Evolutionary conservation across 2,329 filamentous ascomycete species (phyloP).

Genomic region (Teratosphaeria zuluensis): DNA sequence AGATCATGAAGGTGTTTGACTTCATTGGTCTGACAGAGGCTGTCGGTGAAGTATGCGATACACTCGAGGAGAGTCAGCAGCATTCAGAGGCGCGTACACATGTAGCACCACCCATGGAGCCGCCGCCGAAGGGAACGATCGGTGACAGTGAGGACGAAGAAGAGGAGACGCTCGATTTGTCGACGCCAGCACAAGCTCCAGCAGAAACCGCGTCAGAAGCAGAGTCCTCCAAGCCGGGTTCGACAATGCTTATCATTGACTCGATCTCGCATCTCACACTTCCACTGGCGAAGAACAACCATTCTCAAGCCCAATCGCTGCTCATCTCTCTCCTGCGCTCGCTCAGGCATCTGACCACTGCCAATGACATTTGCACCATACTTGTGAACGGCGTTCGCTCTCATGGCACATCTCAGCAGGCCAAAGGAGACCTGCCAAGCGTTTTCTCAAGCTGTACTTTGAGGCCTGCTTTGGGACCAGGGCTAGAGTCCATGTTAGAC

Average conservation of each 20-base stretch:
- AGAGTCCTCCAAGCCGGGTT: not conserved
- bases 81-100: not conserved
- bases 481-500: constrained; percentile 30
- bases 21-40: constrained; percentile 39
- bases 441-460: constrained; percentile 31
- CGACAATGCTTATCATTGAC: constrained; percentile 18
- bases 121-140: constrained; percentile 20
- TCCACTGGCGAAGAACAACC: constrained; percentile 20
- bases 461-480: constrained; percentile 30
- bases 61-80: constrained; percentile 10
- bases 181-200: not conserved
- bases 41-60: constrained; percentile 34
- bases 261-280: constrained; percentile 18
- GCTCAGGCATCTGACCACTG: constrained; percentile 29
- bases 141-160: constrained; percentile 27
- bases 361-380: constrained; percentile 31
- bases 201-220: not conserved
- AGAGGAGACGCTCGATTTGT: constrained; percentile 31
- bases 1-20: constrained; percentile 44
- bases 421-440: constrained; percentile 22
- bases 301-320: constrained; percentile 29
- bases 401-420: not conserved
- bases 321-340: constrained; percentile 33
- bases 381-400: constrained; percentile 26
- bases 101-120: not conserved